phyloP scores from a whole-genome alignment of 1,139 yeast species.

The Nakaseomyces kungkrabaensis region DNA sequence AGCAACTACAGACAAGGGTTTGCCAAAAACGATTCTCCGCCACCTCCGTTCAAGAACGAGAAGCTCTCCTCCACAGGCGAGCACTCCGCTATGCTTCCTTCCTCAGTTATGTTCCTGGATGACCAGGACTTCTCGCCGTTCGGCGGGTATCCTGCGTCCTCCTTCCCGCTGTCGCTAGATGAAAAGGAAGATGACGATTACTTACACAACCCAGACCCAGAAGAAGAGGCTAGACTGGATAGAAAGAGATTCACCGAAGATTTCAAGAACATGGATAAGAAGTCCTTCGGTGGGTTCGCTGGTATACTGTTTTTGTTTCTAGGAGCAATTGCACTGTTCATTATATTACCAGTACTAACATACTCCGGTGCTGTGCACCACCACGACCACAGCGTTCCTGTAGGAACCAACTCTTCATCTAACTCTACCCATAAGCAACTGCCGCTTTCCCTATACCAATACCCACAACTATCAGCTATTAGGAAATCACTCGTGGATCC shows the following conservation, averaged over 20 bases:
- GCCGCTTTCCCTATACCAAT: slow-evolving; percentile 43
- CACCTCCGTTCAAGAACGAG: not conserved
- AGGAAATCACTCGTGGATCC: slow-evolving; percentile 60
- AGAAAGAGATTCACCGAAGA: slow-evolving; percentile 51
- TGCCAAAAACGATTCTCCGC: not conserved
- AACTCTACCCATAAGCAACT: slow-evolving; percentile 27
- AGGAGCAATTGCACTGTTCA: slow-evolving; percentile 57
- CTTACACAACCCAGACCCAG: slow-evolving; percentile 87
- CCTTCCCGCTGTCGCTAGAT: slow-evolving; percentile 76
- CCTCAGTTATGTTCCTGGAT: slow-evolving; percentile 18
- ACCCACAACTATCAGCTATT: slow-evolving; percentile 52
- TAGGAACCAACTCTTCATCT: not conserved
- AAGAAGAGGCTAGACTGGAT: slow-evolving; percentile 72
- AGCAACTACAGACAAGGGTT: not conserved
- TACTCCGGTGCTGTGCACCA: slow-evolving; percentile 51
- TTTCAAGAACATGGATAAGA: slow-evolving; percentile 48
- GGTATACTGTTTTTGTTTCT: slow-evolving; percentile 48
- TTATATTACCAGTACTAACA: slow-evolving; percentile 65
- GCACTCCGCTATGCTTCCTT: not conserved
- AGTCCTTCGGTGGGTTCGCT: slow-evolving; percentile 47
- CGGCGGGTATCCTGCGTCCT: slow-evolving; percentile 88
- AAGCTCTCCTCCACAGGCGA: not conserved
- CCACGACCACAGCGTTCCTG: slow-evolving; percentile 21
- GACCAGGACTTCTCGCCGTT: slow-evolving; percentile 64
- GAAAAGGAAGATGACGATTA: slow-evolving; percentile 91